phyloP scores from a whole-genome alignment of 1,284 basidiomycete genomes.

The Sporisorium scitamineum region DNA sequence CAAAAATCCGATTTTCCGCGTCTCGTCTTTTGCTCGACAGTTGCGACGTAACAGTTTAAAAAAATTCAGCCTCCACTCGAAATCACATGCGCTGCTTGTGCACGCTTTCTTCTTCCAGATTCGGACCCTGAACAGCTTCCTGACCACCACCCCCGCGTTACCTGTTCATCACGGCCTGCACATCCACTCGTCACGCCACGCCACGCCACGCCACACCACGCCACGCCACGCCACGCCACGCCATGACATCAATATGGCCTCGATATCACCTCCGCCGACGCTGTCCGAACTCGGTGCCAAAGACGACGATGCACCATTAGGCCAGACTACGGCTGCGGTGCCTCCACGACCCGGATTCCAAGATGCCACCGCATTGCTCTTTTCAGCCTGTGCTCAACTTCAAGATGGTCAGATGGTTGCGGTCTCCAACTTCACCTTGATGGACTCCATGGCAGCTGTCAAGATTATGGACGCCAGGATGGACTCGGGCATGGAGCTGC shows the following conservation, averaged over 20 bases:
- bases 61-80: background rate
- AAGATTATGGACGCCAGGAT: constrained; percentile 90
- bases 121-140: background rate
- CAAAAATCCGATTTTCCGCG: background rate
- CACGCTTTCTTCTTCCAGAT: background rate
- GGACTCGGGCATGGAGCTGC: constrained; percentile 80
- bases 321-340: background rate
- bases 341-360: constrained; percentile 13
- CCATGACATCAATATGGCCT: constrained; percentile 8
- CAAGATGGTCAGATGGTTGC: constrained; percentile 76
- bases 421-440: constrained; percentile 78
- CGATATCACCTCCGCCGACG: background rate
- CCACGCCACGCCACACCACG: no score
- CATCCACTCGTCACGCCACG: background rate
- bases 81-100: no score
- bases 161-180: background rate
- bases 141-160: background rate
- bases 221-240: background rate
- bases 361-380: constrained; percentile 37
- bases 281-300: background rate
- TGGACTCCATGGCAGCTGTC: constrained; percentile 89
- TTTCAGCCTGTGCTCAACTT: constrained; percentile 50
- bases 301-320: background rate
- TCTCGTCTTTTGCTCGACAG: background rate
- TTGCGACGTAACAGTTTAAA: background rate